Conservation (phyloP, 306 rosid genomes). For the Lathyrus sativus region DNA sequence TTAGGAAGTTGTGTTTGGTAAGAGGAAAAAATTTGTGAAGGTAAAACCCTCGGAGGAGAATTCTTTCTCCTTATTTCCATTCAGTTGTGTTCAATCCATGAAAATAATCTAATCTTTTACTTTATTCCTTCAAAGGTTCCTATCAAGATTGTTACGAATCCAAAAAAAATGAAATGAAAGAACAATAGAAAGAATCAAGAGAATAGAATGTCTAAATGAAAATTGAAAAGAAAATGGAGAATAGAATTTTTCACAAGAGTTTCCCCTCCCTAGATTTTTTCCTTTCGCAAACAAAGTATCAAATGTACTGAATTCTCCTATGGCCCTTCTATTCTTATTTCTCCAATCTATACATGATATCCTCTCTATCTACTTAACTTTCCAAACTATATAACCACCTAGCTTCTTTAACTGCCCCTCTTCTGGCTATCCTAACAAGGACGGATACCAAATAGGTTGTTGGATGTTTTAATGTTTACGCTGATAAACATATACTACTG, state of each 20-base stretch:
- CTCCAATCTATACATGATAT: background rate
- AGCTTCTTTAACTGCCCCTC: background rate
- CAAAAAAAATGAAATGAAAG: background rate
- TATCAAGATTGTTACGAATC: background rate
- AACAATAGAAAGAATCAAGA: background rate
- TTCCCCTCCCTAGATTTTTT: background rate
- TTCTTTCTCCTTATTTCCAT: slow-evolving; percentile 10
- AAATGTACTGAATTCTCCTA: background rate
- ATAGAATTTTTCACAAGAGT: background rate
- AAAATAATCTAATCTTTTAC: slow-evolving; percentile 2
- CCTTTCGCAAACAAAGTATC: background rate
- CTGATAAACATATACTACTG: background rate
- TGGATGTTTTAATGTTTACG: background rate
- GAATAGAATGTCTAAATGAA: background rate
- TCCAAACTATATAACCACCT: background rate
- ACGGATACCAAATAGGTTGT: background rate
- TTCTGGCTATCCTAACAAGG: slow-evolving; percentile 1
- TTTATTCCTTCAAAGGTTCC: slow-evolving; percentile 8
- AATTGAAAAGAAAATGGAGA: slow-evolving; percentile 2
- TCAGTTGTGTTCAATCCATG: background rate
- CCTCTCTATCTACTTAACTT: background rate
- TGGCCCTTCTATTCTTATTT: background rate
- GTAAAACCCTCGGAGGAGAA: background rate
- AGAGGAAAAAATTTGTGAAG: slow-evolving; percentile 6
- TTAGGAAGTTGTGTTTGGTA: background rate